Percentiles rank a stretch among this genome's conserved stretches.
Conservation (phyloP, 192 early-diverging fungal genomes). For the Podila epicladia region DNA sequence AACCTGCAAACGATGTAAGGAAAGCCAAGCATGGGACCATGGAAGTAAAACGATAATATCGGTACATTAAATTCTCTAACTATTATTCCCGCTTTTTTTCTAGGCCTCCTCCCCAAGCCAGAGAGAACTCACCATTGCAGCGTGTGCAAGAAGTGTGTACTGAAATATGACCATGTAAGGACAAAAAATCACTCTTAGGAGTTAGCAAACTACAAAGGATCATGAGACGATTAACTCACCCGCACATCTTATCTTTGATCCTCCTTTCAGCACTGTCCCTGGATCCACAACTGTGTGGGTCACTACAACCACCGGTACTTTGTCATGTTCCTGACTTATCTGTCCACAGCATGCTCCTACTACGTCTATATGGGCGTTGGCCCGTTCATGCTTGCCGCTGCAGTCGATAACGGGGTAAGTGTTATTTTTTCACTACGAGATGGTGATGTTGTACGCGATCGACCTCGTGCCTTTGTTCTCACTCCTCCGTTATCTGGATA, state of each 20-base stretch:
- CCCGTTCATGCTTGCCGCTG: conserved; percentile 59
- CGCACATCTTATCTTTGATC: not conserved
- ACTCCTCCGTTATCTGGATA: not conserved
- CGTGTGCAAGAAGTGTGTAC: conserved; percentile 76
- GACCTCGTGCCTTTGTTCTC: not conserved
- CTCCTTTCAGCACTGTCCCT: conserved; percentile 67
- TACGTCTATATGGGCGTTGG: conserved; percentile 56
- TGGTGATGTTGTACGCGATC: not conserved
- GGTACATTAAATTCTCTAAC: too few relatives aligned
- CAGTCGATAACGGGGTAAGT: conserved; percentile 52
- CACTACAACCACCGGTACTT: conserved; percentile 81
- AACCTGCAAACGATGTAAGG: conserved; percentile 43
- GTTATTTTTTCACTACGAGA: too few relatives aligned
- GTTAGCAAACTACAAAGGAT: not conserved
- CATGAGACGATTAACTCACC: not conserved
- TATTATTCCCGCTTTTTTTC: not conserved
- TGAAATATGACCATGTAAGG: conserved; percentile 77
- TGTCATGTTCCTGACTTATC: conserved; percentile 73
- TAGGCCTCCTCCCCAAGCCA: conserved; percentile 74
- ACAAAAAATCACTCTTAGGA: not conserved
- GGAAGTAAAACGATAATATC: too few relatives aligned
- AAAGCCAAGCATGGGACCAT: not conserved
- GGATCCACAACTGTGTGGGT: conserved; percentile 86
- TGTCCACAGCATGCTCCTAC: conserved; percentile 58
- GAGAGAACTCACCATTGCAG: conserved; percentile 86